Conservation (phyloP, 2,329 filamentous ascomycete genomes). For the Trichoderma sp. region DNA sequence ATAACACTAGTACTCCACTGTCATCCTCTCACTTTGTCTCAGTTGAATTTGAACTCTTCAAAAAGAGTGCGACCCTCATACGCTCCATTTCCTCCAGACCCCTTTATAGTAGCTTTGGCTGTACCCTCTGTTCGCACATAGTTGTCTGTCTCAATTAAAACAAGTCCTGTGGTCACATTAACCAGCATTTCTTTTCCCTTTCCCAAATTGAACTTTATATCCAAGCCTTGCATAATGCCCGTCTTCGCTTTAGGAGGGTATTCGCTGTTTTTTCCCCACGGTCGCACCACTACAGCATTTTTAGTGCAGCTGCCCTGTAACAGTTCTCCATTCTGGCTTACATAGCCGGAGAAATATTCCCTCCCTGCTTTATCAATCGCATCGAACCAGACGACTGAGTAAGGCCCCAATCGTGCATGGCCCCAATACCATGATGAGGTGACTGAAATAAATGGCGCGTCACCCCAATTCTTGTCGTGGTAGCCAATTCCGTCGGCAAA, state of each 20-base stretch:
- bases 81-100: too few species aligned
- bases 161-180: too few species aligned
- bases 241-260: background rate
- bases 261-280: background rate
- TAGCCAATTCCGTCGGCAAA: conserved; percentile 37
- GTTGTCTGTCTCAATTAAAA: too few species aligned
- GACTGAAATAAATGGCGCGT: conserved; percentile 34
- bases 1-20: too few species aligned
- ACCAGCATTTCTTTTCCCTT: too few species aligned
- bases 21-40: too few species aligned
- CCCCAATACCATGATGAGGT: conserved; percentile 45
- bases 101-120: too few species aligned
- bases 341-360: conserved; percentile 23
- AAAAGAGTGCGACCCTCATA: too few species aligned
- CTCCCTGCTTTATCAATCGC: conserved; percentile 28
- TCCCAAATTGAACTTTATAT: too few species aligned
- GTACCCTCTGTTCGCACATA: too few species aligned
- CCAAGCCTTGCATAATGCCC: too few species aligned
- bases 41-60: too few species aligned
- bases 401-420: conserved; percentile 41
- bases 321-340: background rate
- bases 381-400: conserved; percentile 46
- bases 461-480: conserved; percentile 49
- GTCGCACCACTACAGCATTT: background rate
- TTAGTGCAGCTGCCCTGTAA: background rate